Base-by-base conservation (phyloP, 2,329 filamentous ascomycete species). In the Fusarium anthophilum region DNA sequence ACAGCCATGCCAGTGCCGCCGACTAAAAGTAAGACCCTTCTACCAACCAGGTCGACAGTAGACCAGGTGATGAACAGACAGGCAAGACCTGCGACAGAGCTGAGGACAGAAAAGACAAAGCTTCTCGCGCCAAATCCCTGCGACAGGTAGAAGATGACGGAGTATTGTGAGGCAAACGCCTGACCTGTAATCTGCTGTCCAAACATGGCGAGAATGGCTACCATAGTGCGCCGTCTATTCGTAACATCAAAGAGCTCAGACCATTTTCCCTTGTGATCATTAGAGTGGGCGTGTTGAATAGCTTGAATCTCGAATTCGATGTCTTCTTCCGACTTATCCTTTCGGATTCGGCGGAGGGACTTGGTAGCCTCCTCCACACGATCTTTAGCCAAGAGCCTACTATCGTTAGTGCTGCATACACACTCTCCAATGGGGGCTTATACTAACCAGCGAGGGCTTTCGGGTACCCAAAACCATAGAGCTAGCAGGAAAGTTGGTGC, bases 401-500 rank as follows among this genome's bases (percentile, higher is more conserved):
- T 22, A n/a, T 41, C 13, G 8, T 41, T n/a, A 41, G 39, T n/a
- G 20, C 8, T 41, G 22, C 2, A 20, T 5, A 15, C 8, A 20
- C 10, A n/a, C n/a, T 20, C 10, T 18, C 11, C 18, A 10, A 20
- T 18, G 17, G 37, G 37, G 39, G 8, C 8, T 30, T 30, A n/a
- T 9, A 15, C 13, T 4, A n/a, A 41, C 39, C 39, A 41, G 39
- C 85, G 85, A 2, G 86, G 85, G 4, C 83, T 84, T 72, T 87
- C 86, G 0, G 85, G 85, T 8, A 85, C 79, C 47, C 85, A 80
- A 12, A 78, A 70, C 5, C 83, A 76, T 5, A 80, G 76, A 1
- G 79, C 58, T 8, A 85, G 63, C 3, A 86, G 77, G 3, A 84
- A 74, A 1, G 82, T 72, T 0, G 83, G 82, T 55, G 82, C 85